These are phyloP conservation scores for Durotheca rogersii DNA, from an alignment of 495 filamentous ascomycete genomes.

Conservation along the genomic window DNA sequence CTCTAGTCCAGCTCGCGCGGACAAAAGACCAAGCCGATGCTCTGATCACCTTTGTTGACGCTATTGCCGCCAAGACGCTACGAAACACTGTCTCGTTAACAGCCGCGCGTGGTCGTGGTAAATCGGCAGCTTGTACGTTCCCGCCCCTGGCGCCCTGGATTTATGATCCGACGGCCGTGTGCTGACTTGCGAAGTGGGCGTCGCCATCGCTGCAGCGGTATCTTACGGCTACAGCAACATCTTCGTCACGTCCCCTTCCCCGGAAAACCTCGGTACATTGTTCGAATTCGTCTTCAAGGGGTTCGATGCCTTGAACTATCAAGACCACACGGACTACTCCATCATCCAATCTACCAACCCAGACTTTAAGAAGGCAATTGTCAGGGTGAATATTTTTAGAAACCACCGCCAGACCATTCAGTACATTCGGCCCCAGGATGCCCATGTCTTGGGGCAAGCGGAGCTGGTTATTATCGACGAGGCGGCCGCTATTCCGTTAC, in stretches of 20 bases:
- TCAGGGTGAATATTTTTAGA: conserved; percentile 91
- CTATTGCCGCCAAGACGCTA: conserved; percentile 93
- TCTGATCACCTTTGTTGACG: conserved; percentile 90
- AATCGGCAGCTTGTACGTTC: conserved; percentile 76
- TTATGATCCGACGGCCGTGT: too few relatives aligned
- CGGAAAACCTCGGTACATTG: conserved; percentile 96
- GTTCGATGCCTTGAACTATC: conserved; percentile 89
- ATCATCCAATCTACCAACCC: conserved; percentile 98
- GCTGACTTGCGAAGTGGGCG: conserved; percentile 50
- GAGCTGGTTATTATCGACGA: conserved; percentile 97
- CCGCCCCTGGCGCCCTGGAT: too few relatives aligned
- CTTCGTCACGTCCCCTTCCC: conserved; percentile 97
- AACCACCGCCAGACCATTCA: conserved; percentile 98
- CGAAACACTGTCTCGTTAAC: conserved; percentile 91
- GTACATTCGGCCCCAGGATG: conserved; percentile 95
- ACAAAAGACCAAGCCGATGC: conserved; percentile 96
- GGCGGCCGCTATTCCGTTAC: conserved; percentile 93
- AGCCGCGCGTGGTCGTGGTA: conserved; percentile 92
- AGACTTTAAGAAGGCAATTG: conserved; percentile 98
- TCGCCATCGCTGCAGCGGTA: conserved; percentile 90
- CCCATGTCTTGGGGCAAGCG: conserved; percentile 90
- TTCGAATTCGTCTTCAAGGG: conserved; percentile 99
- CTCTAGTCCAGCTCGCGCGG: conserved; percentile 77
- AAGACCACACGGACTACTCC: conserved; percentile 94
- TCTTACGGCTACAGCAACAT: conserved; percentile 98